These are phyloP conservation scores for Carex kokanica DNA, from an alignment of 176 grass and related monocot genomes.

Conservation along the genomic window DNA sequence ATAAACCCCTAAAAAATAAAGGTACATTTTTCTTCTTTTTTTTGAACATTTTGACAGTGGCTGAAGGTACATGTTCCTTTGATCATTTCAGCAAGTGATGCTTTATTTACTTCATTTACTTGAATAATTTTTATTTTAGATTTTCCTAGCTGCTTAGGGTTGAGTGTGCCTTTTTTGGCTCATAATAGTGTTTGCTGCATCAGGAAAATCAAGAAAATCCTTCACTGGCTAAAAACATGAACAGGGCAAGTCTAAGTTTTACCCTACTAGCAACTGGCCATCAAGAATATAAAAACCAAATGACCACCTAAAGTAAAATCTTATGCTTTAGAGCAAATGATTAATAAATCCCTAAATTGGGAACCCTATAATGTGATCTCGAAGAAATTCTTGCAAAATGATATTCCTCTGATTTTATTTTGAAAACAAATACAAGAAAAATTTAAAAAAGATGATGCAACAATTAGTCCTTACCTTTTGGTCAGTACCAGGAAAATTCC, in stretches of 20 bases:
- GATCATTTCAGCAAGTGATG: not conserved
- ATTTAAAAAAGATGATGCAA: not conserved
- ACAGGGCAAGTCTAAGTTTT: not conserved
- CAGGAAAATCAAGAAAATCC: slow-evolving; percentile 10
- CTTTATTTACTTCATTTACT: not conserved
- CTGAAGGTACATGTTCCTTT: not conserved
- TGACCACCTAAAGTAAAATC: not conserved
- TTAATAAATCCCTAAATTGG: not conserved
- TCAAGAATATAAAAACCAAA: slow-evolving; percentile 3
- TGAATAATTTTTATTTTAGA: not conserved
- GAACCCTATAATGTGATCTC: not conserved
- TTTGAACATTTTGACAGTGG: no score
- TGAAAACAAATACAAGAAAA: not conserved
- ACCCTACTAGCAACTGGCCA: not conserved
- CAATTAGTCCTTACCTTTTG: slow-evolving; percentile 41
- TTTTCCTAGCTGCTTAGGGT: not conserved
- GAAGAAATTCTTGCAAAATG: not conserved
- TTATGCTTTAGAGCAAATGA: not conserved
- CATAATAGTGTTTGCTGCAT: not conserved
- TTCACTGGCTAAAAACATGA: not conserved
- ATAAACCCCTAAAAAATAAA: not conserved
- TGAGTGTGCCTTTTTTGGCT: not conserved
- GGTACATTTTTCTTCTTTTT: no score
- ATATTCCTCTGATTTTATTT: not conserved
- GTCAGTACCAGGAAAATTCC: slow-evolving; percentile 51